Base-by-base conservation (phyloP, 768 basidiomycete genomes). In the Phaeolepiota aurea region DNA sequence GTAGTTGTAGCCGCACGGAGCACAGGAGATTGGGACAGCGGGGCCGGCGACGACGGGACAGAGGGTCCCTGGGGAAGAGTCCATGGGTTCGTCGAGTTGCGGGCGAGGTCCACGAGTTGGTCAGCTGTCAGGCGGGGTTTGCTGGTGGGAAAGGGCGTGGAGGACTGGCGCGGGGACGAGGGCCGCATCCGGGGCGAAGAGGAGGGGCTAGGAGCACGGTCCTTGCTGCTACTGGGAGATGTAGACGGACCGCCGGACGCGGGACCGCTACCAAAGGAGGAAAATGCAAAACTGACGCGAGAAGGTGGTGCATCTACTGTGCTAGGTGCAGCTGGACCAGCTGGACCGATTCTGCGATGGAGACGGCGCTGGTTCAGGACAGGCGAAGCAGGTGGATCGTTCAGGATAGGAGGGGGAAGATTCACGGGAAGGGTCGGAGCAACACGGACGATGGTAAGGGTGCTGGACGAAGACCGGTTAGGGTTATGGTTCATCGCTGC, bases 361-460 rank as follows among this genome's bases (percentile, higher is more conserved):
- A 51, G 52, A 43, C 55, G 52, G 41, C 54, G 56, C 32, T 50
- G 51, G 22, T 43, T 48, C 20, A 52, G 44, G 40, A 51, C 49
- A 31, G 55, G 53, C 19, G 56, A 55, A 7, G 54, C 37, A 18
- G 63, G 66, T 10, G 66, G 65, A 15, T 60, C 63, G 43, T 65
- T 58, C 36, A 58, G 52, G 31, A 46, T 39, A 13, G 44, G 42
- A 14, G 51, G 46, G 3, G 64, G 53, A n/a, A n/a, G n/a, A n/a
- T n/a, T n/a, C 46, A 56, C 53, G 36, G 57, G 50, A 15, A 52
- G 54, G 25, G 50, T 55, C 20, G 44, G 51, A 46, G 53, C 59
- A 38, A 87, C 78, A 41, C 82, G 80, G 18, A 87, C 80, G 60
- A 89, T 88, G 38, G 84, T 87, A 30, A 88, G 66, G 3, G 65